These are phyloP conservation scores for Calonectria multiphialidica DNA, from an alignment of 2,329 filamentous ascomycete species.

Conservation along the genomic window DNA sequence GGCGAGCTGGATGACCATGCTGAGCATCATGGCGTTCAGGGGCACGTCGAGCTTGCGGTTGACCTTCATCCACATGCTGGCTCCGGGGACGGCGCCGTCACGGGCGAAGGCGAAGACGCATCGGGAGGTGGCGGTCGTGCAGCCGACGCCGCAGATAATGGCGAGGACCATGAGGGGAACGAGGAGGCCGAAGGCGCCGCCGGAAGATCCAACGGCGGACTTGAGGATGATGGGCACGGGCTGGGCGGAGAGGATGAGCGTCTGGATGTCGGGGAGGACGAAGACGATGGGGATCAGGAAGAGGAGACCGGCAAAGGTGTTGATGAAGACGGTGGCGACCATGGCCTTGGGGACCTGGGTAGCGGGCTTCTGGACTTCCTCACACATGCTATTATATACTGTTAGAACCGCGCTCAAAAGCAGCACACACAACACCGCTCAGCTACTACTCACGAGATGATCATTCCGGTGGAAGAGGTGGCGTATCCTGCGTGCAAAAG, in stretches of 20 bases:
- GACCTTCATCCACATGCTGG: conserved; percentile 70
- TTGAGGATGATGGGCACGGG: conserved; percentile 75
- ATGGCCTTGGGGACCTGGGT: conserved; percentile 80
- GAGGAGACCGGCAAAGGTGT: conserved; percentile 74
- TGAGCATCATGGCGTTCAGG: conserved; percentile 79
- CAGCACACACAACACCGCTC: too few species aligned
- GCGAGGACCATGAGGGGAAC: conserved; percentile 75
- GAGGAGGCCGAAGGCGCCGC: conserved; percentile 72
- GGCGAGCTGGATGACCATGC: conserved; percentile 72
- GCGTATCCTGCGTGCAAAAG: conserved; percentile 80
- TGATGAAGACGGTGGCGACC: conserved; percentile 75
- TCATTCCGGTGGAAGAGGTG: conserved; percentile 83
- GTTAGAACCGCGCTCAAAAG: conserved; percentile 26
- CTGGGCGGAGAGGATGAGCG: conserved; percentile 67
- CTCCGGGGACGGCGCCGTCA: conserved; percentile 77
- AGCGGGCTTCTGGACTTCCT: conserved; percentile 75
- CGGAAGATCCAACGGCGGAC: conserved; percentile 69
- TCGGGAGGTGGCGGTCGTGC: conserved; percentile 76
- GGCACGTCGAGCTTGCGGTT: conserved; percentile 74
- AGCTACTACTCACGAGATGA: conserved; percentile 72
- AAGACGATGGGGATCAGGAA: conserved; percentile 78
- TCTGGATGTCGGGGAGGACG: conserved; percentile 72
- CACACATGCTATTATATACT: conserved; percentile 70
- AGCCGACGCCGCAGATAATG: conserved; percentile 76
- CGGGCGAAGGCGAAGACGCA: conserved; percentile 78